These are phyloP conservation scores for Citrus mangshanensis DNA, from an alignment of 345 rosid genomes.

Conservation along the genomic window DNA sequence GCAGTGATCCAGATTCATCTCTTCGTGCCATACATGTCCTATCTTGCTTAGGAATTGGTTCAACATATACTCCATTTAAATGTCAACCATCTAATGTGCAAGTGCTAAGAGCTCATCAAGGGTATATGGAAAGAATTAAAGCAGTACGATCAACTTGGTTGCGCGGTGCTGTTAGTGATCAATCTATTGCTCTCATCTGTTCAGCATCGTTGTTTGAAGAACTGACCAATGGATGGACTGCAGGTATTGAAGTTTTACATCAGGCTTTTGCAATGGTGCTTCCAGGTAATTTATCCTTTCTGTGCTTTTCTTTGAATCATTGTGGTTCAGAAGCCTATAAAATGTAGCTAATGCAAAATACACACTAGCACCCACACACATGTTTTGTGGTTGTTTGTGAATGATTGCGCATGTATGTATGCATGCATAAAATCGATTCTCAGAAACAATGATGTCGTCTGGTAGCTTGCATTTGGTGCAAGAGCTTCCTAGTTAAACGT, in stretches of 20 bases:
- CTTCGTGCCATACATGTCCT: conserved; percentile 72
- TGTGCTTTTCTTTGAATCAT: neutral
- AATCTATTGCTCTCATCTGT: conserved; percentile 68
- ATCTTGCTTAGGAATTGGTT: conserved; percentile 75
- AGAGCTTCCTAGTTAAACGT: neutral
- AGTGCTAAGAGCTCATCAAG: conserved; percentile 85
- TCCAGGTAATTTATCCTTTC: conserved; percentile 56
- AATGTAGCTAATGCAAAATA: neutral
- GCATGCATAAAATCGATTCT: neutral
- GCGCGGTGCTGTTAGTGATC: conserved; percentile 67
- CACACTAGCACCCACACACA: neutral
- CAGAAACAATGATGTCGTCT: neutral
- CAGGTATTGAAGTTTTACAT: conserved; percentile 61
- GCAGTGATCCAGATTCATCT: conserved; percentile 36
- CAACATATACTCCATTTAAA: conserved; percentile 54
- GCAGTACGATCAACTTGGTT: conserved; percentile 61
- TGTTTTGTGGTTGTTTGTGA: neutral
- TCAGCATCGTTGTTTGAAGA: conserved; percentile 89
- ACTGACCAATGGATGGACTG: conserved; percentile 58
- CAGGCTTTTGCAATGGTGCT: conserved; percentile 71
- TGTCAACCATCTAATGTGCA: conserved; percentile 71
- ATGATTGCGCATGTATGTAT: neutral
- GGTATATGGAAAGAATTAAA: conserved; percentile 68
- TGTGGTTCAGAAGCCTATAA: neutral
- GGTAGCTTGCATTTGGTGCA: neutral